Base-by-base conservation (phyloP, 345 rosid genomes). In the Adansonia digitata region DNA sequence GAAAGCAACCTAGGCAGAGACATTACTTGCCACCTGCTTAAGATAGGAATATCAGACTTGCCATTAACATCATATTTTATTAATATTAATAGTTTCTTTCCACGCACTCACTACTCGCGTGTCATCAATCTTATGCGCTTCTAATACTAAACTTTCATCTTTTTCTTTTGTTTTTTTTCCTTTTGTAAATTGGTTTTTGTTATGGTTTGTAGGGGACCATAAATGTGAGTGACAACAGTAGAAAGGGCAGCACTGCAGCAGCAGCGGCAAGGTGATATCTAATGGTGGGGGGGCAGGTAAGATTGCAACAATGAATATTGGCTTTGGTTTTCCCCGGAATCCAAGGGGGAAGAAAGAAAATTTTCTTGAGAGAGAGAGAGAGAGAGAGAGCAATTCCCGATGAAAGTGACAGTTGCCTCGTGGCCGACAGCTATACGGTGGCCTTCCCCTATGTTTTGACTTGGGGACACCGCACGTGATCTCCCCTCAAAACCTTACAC, bases 391-490 rank as follows among this genome's bases (percentile, higher is more conserved):
- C 84, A 79, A 81, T 85, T 85, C 86, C 89, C 91, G 77, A 84
- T 66, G 78, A 79, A 49, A 60, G 57, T 61, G 80, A 80, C 78
- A 84, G 83, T 80, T 65, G 87, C 81, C 83, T 82, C 87, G 86
- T 85, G 91, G 88, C 80, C 78, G 86, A 84, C 91, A 85, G 85
- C 82, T 81, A 76, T 72, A 71, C 74, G 76, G 65, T 73, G 76
- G 73, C 57, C 78, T 52, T 20, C 14, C 65, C 65, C 57, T 43
- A 73, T 62, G 34, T 82, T 82, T 82, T 75, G 81, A 75, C 77
- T 46, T 55, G 9, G 29, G 29, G 40, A 70, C 76, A 53, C 84
- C 29, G 29, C 85, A 85, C 84, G 81, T 76, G 81, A 78, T 64
- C 59, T 53, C 64, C 24, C 40, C 17, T 29, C 37, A 34, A 5